Evolutionary conservation across 139 green algal genomes (phyloP), one percentile per base, ranked within the genome.

Genomic region (Closterium sp.): DNA sequence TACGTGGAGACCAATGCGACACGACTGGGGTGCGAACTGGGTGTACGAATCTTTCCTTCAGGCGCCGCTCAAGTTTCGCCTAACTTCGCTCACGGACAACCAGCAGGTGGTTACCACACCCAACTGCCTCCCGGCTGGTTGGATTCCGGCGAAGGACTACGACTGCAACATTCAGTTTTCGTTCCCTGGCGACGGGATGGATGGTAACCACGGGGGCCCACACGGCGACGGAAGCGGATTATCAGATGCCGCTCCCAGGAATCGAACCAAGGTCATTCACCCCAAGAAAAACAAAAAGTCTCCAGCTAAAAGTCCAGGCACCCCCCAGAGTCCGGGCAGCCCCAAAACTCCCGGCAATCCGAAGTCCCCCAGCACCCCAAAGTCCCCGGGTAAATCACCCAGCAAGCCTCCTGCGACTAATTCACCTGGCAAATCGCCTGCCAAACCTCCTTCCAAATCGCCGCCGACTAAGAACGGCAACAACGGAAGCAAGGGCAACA

Each of bases 1-100:
- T 19, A 42, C 89, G 62, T 92, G 85, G 32, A 84, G 29, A 30
- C 4, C 27, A 4, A 70, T 92, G 38, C 27, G 38, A 21, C 89
- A 92, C 42, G 19, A 30, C 10, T 92, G 89, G 89, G 89, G 89
- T 24, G 89, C 89, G 38, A 87, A 87, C 5, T 87, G 85, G 85
- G 28, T 87, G 85, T 87, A 32, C 85, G 85, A 87, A 22, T 21
- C 28, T 4, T 87, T 32, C 22, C 85, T 87, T 24, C n/a, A 30
- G 28, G 85, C 85, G 9, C 85, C 85, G n/a, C 85, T 87, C 85
- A 87, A 87, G 85, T 87, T 87, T 87, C 85, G 85, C 85, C 85
- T 87, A 17, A 87, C 85, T 30, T 87, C 85, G 85, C 85, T 30
- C 2, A 87, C 85, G 85, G n/a, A 87, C 85, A 31, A 31, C n/a